Percentiles rank a stretch among this genome's conserved stretches.
Conservation (phyloP, 2,329 filamentous ascomycete genomes). For the Fusarium marasasianum region DNA sequence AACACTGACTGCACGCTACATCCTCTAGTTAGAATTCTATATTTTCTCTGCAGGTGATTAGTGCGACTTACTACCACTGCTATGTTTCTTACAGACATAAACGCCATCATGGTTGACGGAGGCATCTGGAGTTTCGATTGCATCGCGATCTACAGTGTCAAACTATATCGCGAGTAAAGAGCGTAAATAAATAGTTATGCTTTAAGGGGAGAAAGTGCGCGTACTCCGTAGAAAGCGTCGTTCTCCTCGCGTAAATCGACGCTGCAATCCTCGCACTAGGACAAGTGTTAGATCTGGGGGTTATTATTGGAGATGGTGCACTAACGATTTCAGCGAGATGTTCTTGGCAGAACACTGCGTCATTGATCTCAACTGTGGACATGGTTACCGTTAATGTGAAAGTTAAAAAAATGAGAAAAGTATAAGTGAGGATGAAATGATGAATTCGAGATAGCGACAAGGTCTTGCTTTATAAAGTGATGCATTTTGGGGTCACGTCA, state of each 20-base stretch:
- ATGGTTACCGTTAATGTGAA: rapidly evolving
- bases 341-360: not conserved
- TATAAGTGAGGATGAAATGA: too few species aligned
- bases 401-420: too few species aligned
- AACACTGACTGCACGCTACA: not conserved
- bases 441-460: rapidly evolving
- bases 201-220: rapidly evolving
- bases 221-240: not conserved
- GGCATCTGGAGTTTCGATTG: not conserved
- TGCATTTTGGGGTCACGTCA: not conserved
- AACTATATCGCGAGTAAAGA: not conserved
- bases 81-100: not conserved
- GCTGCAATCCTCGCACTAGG: not conserved
- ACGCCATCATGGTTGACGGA: rapidly evolving
- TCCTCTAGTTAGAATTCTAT: rapidly evolving
- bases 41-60: too few species aligned
- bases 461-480: too few species aligned
- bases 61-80: not conserved
- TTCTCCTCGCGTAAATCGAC: not conserved
- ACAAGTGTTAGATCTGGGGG: not conserved
- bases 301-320: rapidly evolving
- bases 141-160: not conserved
- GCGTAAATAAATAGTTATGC: rapidly evolving
- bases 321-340: not conserved
- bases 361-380: not conserved